Evolutionary conservation across 2,329 filamentous ascomycete species (phyloP).

Genomic region (Clarireedia homoeocarpa): DNA sequence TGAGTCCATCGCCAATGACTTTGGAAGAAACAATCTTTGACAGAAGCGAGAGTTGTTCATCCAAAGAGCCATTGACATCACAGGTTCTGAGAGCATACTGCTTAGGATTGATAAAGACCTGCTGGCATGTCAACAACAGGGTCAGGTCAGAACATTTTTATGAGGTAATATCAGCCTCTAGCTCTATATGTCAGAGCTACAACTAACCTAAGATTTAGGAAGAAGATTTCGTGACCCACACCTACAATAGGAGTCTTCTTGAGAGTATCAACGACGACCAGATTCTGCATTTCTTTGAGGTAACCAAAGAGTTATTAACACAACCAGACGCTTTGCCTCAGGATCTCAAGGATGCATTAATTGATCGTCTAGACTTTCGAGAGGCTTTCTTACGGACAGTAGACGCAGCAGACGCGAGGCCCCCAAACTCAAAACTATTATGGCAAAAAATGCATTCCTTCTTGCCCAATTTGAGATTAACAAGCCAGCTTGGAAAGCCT

Average conservation of each 20-base stretch:
- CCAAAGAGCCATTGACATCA: conserved; percentile 42
- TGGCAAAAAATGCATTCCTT: conserved; percentile 34
- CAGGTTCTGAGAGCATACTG: conserved; percentile 78
- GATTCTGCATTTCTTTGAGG: conserved; percentile 25
- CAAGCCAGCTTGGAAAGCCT: conserved; percentile 52
- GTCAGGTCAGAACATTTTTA: conserved; percentile 84
- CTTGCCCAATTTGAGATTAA: conserved; percentile 49
- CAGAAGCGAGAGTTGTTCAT: conserved; percentile 17
- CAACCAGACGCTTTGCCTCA: conserved; percentile 24
- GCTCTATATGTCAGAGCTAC: not conserved
- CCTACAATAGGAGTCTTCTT: conserved; percentile 74
- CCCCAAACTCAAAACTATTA: conserved; percentile 32
- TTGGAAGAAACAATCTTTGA: conserved; percentile 38
- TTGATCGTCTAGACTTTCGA: conserved; percentile 58
- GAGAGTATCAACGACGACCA: conserved; percentile 47
- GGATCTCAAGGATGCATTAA: conserved; percentile 46
- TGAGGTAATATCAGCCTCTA: conserved; percentile 49
- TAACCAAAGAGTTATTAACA: conserved; percentile 27
- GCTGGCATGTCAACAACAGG: conserved; percentile 67
- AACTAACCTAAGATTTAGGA: conserved; percentile 47
- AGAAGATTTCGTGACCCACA: conserved; percentile 92
- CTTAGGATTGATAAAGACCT: conserved; percentile 74
- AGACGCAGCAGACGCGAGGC: conserved; percentile 44
- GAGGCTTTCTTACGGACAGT: conserved; percentile 49
- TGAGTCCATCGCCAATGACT: conserved; percentile 59